A percentile compares a stretch with the other conserved stretches of the same genome.
phyloP scores from a whole-genome alignment of 257 asterid species.

The Solanum sitiens region DNA sequence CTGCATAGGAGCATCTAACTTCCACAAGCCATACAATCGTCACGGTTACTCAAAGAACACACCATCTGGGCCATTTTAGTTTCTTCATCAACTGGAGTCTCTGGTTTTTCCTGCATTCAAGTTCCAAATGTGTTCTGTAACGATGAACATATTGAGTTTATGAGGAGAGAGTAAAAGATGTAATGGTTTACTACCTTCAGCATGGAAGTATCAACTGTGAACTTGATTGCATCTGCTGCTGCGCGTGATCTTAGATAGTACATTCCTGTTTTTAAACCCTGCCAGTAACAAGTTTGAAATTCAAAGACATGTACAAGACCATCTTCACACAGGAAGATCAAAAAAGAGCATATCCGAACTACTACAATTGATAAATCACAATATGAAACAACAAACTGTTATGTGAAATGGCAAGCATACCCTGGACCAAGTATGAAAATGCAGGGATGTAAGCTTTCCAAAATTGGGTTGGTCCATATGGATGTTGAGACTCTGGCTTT shows the following conservation, averaged over 20 bases:
- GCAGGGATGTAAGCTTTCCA: slow-evolving; percentile 82
- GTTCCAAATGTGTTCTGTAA: background rate
- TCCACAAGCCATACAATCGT: slow-evolving; percentile 86
- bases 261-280: slow-evolving; percentile 98
- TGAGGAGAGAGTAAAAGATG: background rate
- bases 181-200: slow-evolving; percentile 31
- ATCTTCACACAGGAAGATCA: background rate
- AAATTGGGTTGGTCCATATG: slow-evolving; percentile 93
- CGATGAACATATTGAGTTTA: background rate
- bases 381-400: background rate
- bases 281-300: background rate
- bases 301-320: background rate
- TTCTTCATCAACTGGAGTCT: slow-evolving; percentile 33
- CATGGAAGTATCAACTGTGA: slow-evolving; percentile 75
- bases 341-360: background rate
- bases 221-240: slow-evolving; percentile 93
- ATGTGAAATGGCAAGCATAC: slow-evolving; percentile 15
- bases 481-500: slow-evolving; percentile 93
- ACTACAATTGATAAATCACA: background rate
- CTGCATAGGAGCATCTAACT: slow-evolving; percentile 23
- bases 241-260: slow-evolving; percentile 86
- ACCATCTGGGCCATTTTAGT: slow-evolving; percentile 69
- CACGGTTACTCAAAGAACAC: slow-evolving; percentile 74
- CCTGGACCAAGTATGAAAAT: slow-evolving; percentile 83
- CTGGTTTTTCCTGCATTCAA: slow-evolving; percentile 18